A percentile compares a stretch with the other conserved stretches of the same genome.
Conservation (phyloP, 2,329 filamentous ascomycete species). For the Sordariomycetes sp. region DNA sequence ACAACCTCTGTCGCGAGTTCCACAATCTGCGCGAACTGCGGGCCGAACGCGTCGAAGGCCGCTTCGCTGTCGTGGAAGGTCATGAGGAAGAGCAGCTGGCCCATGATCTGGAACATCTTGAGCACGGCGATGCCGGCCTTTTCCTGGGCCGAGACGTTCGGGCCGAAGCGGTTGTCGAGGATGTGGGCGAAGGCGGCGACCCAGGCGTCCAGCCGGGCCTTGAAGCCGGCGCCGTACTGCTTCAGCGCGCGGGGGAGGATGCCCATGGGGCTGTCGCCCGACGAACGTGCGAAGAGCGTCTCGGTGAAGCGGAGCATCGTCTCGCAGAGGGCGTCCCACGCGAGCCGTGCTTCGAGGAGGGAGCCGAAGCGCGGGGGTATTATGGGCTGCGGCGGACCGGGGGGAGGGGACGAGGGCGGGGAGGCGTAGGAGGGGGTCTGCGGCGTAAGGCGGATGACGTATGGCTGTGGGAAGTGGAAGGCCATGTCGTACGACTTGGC, state of each 20-base stretch:
- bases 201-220: conserved; percentile 42
- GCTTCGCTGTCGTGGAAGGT: conserved; percentile 48
- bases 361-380: conserved; percentile 1
- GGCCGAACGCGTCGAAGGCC: conserved; percentile 43
- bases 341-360: conserved; percentile 37
- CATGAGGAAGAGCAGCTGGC: conserved; percentile 45
- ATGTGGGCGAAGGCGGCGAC: conserved; percentile 44
- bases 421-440: conserved; percentile 13
- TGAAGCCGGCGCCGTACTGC: conserved; percentile 36
- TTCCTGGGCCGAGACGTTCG: conserved; percentile 40
- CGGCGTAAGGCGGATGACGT: conserved; percentile 40
- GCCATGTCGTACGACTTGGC: conserved; percentile 60
- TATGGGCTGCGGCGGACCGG: not conserved
- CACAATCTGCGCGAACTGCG: conserved; percentile 43
- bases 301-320: conserved; percentile 49
- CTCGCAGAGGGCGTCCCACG: conserved; percentile 46
- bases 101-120: conserved; percentile 53
- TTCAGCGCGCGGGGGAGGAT: conserved; percentile 37
- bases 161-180: conserved; percentile 34
- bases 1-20: conserved; percentile 48
- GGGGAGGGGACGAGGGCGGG: conserved; percentile 31
- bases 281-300: conserved; percentile 33
- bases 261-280: conserved; percentile 38
- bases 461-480: conserved; percentile 54
- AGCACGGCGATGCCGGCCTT: conserved; percentile 50